Conservation (phyloP, 352 stramenopile species). For the Pelagophyceae sp. region DNA sequence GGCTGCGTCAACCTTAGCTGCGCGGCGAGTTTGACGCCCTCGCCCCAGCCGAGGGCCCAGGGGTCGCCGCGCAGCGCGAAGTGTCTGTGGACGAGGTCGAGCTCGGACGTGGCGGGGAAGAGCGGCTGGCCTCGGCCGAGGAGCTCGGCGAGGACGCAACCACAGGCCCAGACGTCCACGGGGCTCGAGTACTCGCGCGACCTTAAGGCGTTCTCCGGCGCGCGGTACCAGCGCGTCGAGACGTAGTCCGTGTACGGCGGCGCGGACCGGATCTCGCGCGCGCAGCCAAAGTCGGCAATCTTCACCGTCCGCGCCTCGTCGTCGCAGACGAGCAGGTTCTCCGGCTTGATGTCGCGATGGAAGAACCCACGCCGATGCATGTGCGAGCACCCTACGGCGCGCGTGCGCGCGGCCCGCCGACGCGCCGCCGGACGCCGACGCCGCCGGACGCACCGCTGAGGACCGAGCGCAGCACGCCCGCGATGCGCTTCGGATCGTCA, state of each 20-base stretch:
- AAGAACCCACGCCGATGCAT: slow-evolving; percentile 85
- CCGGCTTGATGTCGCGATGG: slow-evolving; percentile 95
- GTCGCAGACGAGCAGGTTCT: slow-evolving; percentile 85
- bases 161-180: slow-evolving; percentile 65
- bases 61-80: slow-evolving; percentile 33
- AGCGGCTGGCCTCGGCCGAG: slow-evolving; percentile 31
- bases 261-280: slow-evolving; percentile 83
- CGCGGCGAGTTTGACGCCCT: background rate
- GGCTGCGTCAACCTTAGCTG: background rate
- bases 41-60: background rate
- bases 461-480: slow-evolving; percentile 39
- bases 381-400: slow-evolving; percentile 72
- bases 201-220: slow-evolving; percentile 55
- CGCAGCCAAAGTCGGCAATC: slow-evolving; percentile 87
- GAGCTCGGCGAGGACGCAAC: slow-evolving; percentile 36
- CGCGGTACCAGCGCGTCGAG: slow-evolving; percentile 75
- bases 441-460: no score
- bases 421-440: no score
- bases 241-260: slow-evolving; percentile 95
- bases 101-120: slow-evolving; percentile 49
- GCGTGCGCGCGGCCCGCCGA: no score
- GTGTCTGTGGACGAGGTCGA: slow-evolving; percentile 54
- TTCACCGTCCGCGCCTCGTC: slow-evolving; percentile 54
- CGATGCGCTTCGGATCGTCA: background rate
- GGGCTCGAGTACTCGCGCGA: slow-evolving; percentile 61